Conservation (phyloP, 1,284 basidiomycete genomes). For the Pisolithus thermaeus region DNA sequence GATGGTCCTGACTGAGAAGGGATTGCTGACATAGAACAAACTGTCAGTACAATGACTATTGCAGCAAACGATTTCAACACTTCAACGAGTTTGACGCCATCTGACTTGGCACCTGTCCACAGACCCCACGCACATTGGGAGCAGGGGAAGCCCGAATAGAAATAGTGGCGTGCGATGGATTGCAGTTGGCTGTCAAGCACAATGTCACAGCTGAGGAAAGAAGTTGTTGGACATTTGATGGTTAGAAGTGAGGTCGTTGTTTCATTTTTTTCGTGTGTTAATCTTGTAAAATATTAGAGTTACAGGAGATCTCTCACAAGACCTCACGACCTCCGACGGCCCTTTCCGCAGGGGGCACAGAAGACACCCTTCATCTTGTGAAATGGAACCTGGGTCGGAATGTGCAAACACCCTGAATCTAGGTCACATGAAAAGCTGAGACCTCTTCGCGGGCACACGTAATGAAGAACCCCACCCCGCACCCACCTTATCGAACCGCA, state of each 20-base stretch:
- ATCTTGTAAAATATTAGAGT: no score
- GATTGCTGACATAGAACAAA: constrained; percentile 22
- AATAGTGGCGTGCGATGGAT: constrained; percentile 39
- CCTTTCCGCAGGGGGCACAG: no score
- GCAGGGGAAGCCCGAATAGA: constrained; percentile 59
- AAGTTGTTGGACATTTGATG: constrained; percentile 57
- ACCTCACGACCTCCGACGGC: no score
- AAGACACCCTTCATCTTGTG: constrained; percentile 35
- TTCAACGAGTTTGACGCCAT: constrained; percentile 88
- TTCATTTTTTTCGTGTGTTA: no score
- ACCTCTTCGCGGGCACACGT: no score
- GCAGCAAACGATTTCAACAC: constrained; percentile 93
- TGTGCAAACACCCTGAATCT: no score
- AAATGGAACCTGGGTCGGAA: constrained; percentile 14
- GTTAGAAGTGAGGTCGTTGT: constrained; percentile 36
- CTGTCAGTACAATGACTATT: constrained; percentile 71
- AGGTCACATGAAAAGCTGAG: no score
- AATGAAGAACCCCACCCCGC: constrained; percentile 68
- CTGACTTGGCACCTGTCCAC: constrained; percentile 63
- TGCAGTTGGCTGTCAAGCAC: constrained; percentile 53
- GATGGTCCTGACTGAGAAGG: constrained; percentile 26
- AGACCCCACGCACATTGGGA: constrained; percentile 61
- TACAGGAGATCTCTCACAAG: no score
- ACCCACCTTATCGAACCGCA: constrained; percentile 77
- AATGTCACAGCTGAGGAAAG: constrained; percentile 41